phyloP scores from a whole-genome alignment of 2,329 filamentous ascomycete species.

The Didymella exigua region DNA sequence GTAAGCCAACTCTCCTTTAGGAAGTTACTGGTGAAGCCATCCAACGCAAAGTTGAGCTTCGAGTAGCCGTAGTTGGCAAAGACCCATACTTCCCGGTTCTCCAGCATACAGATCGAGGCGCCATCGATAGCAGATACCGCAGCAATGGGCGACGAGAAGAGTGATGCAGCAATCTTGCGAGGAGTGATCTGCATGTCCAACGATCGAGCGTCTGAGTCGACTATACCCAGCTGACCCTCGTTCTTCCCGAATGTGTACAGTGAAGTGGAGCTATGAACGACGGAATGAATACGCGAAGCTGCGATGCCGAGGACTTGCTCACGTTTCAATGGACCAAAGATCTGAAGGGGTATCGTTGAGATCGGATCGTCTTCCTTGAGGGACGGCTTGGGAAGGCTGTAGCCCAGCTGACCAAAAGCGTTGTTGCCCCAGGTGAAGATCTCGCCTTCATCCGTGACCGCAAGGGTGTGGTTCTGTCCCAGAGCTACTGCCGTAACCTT shows the following conservation, averaged over 20 bases:
- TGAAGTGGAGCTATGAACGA: conserved; percentile 79
- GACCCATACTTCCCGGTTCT: conserved; percentile 87
- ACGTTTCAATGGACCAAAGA: conserved; percentile 89
- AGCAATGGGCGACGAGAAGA: conserved; percentile 73
- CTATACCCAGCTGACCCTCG: conserved; percentile 87
- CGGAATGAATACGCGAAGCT: conserved; percentile 89
- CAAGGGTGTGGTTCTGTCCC: conserved; percentile 89
- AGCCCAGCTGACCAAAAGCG: conserved; percentile 82
- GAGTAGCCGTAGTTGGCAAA: conserved; percentile 97
- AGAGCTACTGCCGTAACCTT: conserved; percentile 79
- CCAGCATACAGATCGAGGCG: conserved; percentile 83
- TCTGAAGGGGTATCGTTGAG: conserved; percentile 79
- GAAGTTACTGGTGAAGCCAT: conserved; percentile 72
- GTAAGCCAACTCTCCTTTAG: conserved; percentile 69
- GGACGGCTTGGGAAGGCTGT: conserved; percentile 70
- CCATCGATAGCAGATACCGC: conserved; percentile 88
- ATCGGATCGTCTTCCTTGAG: conserved; percentile 82
- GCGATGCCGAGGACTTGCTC: conserved; percentile 81
- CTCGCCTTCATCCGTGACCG: conserved; percentile 83
- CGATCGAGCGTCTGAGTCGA: conserved; percentile 92
- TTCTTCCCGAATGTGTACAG: conserved; percentile 97
- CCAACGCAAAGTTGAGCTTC: conserved; percentile 82
- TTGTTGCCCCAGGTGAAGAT: conserved; percentile 96
- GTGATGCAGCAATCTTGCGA: conserved; percentile 83
- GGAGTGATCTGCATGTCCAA: conserved; percentile 82